Base-by-base conservation (phyloP, 306 rosid genomes). In the Acacia crassicarpa region DNA sequence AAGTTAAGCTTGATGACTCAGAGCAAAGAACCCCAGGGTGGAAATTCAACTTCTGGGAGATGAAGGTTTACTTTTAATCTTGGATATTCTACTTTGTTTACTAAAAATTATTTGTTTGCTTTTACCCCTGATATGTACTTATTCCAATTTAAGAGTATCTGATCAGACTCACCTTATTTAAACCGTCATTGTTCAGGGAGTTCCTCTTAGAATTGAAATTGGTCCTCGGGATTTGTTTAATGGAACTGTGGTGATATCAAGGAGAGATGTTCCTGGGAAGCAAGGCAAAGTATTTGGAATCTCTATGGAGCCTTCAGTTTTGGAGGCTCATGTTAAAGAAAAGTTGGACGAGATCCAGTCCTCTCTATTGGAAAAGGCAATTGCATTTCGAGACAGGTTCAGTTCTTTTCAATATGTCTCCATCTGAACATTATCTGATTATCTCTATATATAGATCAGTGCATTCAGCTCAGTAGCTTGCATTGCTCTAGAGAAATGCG, bases 21-120 rank as follows among this genome's bases (percentile, higher is more conserved):
- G 97, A 92, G 74, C 97, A 89, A 84, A 90, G 91, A 90, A 95
- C 99, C 76, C 98, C 98, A 10, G 99, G 99, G 63, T 95, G 99
- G 99, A 95, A 95, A 87, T 95, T 92, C 88, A 95, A 93, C 89
- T 95, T 91, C 91, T 95, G 98, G 99, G 99, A 95, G 88, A 95
- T 95, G 98, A 93, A 95, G 98, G 98, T 95, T 76, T 78, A 85
- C 59, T 77, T 53, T 75, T 73, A 32, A 71, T 75, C 77, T 73
- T 82, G 44, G 67, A 70, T 58, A 44, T 38, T 61, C 54, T 46
- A 10, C 53, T 45, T 45, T 56, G 14, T 48, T 25, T 45, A 44
- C 48, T 67, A 27, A 54, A 53, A 9, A 27, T 75, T 77, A 56
- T 43, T 44, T 75, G 9, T 48, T 76, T 79, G 59, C 14, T 72